Evolutionary conservation across 257 asterid species (phyloP).

Genomic region (Solanum phureja): DNA sequence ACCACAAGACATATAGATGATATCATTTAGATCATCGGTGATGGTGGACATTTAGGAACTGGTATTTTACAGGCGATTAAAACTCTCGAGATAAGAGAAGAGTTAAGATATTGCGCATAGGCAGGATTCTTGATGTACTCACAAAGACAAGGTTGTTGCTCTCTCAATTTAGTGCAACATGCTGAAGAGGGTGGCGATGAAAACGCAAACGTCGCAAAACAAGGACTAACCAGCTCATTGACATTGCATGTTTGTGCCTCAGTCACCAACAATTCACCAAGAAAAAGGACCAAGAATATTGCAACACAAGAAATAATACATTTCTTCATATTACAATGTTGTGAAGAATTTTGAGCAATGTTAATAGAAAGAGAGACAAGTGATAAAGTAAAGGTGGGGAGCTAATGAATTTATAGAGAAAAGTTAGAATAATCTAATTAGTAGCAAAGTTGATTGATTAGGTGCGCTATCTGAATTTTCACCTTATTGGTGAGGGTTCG

Average conservation of each 20-base stretch:
- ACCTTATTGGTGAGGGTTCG: accelerated
- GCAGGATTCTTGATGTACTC: background rate
- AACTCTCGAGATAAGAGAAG: background rate
- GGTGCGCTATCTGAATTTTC: too few relatives aligned
- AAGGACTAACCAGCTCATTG: background rate
- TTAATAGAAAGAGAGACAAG: background rate
- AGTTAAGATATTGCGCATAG: too few relatives aligned
- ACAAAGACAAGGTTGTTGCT: background rate
- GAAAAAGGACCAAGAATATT: background rate
- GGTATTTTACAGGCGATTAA: background rate
- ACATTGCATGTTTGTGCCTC: background rate
- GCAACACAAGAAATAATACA: background rate
- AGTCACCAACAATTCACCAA: background rate
- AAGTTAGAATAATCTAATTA: background rate
- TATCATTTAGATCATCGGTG: background rate
- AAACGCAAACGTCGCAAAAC: accelerated
- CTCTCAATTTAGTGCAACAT: background rate
- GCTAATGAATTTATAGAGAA: background rate
- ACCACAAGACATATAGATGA: background rate
- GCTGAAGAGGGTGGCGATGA: background rate
- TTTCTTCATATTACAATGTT: background rate
- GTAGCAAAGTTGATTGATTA: background rate
- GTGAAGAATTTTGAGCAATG: too few relatives aligned
- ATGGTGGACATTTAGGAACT: too few relatives aligned
- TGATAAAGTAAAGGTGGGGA: background rate